These are phyloP conservation scores for Salix exigua DNA, from an alignment of 345 rosid genomes.

Conservation along the genomic window DNA sequence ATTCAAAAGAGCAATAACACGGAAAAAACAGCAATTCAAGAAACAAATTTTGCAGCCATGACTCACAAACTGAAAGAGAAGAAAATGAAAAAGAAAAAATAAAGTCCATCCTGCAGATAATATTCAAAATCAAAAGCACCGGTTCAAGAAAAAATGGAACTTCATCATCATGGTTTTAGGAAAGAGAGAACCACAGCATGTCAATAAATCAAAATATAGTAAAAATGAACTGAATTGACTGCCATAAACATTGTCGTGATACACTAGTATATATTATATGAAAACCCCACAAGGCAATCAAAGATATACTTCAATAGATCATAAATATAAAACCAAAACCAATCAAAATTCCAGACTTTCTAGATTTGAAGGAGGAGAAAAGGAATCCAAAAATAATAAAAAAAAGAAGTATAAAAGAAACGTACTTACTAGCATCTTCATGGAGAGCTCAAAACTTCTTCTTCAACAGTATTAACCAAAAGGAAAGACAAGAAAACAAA, in stretches of 20 bases:
- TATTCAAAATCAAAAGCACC: neutral
- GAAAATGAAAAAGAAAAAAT: neutral
- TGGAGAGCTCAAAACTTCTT: constrained; percentile 42
- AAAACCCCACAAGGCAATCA: neutral
- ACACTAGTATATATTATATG: neutral
- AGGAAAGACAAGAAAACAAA: constrained; percentile 2
- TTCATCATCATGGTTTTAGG: neutral
- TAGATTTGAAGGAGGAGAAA: constrained; percentile 20
- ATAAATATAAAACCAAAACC: neutral
- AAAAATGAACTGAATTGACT: constrained; percentile 11
- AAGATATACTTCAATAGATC: neutral
- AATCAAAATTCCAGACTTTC: constrained; percentile 19
- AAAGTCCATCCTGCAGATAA: neutral
- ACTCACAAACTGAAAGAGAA: neutral
- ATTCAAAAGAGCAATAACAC: neutral
- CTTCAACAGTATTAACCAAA: constrained; percentile 4
- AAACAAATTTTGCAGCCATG: neutral
- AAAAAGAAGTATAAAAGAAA: constrained; percentile 24
- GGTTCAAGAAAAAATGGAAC: neutral
- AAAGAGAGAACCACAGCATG: neutral
- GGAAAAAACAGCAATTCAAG: neutral
- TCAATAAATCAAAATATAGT: neutral
- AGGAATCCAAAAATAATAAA: neutral
- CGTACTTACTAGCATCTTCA: constrained; percentile 99
- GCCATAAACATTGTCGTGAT: constrained; percentile 4